Evolutionary conservation across 2,329 filamentous ascomycete genomes (phyloP).

Genomic region (Thyridium curvatum): DNA sequence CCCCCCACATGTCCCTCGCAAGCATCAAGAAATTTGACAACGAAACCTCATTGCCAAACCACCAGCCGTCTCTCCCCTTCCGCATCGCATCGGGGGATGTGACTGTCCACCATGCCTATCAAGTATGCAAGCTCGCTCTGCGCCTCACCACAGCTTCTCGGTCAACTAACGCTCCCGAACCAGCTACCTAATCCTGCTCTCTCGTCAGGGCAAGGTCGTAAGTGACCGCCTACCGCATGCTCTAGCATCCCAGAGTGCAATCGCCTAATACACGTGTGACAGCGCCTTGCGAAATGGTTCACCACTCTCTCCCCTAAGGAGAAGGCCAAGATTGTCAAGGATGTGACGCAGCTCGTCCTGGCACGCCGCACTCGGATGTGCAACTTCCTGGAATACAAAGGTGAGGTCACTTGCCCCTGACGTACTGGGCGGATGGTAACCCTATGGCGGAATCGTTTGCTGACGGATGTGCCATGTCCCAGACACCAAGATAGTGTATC

Average conservation of each 20-base stretch:
- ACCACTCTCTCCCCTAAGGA: constrained; percentile 95
- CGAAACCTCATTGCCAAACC: too few relatives aligned
- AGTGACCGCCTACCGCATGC: constrained; percentile 29
- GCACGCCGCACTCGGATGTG: constrained; percentile 97
- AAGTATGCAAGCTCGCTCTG: too few relatives aligned
- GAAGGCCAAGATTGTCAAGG: constrained; percentile 99
- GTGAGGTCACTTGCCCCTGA: constrained; percentile 37
- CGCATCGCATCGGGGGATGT: too few relatives aligned
- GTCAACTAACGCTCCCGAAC: too few relatives aligned
- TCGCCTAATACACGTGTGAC: constrained; percentile 11
- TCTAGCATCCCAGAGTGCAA: constrained; percentile 10
- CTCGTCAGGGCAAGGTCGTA: constrained; percentile 98
- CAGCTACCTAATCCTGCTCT: constrained; percentile 96
- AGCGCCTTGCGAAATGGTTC: constrained; percentile 99
- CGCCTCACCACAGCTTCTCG: too few relatives aligned
- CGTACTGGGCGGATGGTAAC: too few relatives aligned
- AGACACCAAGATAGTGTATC: constrained; percentile 99
- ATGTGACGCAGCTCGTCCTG: constrained; percentile 95
- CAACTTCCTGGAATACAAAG: constrained; percentile 99
- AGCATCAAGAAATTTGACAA: too few relatives aligned
- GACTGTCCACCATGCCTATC: too few relatives aligned
- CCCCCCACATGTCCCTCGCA: too few relatives aligned
- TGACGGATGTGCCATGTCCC: constrained; percentile 5
- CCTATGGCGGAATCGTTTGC: too few relatives aligned
- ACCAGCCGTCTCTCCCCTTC: too few relatives aligned